These are phyloP conservation scores for Cicer arietinum DNA, from an alignment of 306 rosid genomes.

Conservation along the genomic window DNA sequence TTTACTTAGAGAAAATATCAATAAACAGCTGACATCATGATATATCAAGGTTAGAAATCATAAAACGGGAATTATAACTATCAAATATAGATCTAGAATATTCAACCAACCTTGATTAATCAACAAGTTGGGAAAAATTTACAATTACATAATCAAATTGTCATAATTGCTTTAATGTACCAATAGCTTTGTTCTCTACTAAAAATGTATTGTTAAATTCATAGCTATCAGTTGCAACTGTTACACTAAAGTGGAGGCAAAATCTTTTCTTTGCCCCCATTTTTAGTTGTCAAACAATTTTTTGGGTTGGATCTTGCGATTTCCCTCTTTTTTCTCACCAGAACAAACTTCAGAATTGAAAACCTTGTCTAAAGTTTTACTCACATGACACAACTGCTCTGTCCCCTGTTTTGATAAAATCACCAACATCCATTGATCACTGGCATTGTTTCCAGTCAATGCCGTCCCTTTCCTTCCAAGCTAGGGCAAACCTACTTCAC, in stretches of 20 bases:
- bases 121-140: slow-evolving; percentile 26
- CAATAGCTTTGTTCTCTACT: slow-evolving; percentile 18
- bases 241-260: neutral
- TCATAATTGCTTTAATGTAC: slow-evolving; percentile 14
- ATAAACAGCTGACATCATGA: slow-evolving; percentile 40
- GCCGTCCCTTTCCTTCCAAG: neutral
- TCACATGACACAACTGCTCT: neutral
- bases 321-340: neutral
- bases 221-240: neutral
- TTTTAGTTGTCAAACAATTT: neutral
- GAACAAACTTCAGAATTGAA: neutral
- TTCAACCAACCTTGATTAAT: slow-evolving; percentile 7
- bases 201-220: slow-evolving; percentile 24
- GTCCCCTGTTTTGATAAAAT: neutral
- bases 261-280: neutral
- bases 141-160: slow-evolving; percentile 18
- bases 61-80: slow-evolving; percentile 20
- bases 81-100: slow-evolving; percentile 33
- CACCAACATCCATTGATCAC: neutral
- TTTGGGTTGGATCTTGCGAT: neutral
- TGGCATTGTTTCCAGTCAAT: neutral
- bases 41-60: slow-evolving; percentile 34
- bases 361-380: neutral
- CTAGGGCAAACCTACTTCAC: neutral
- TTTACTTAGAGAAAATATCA: slow-evolving; percentile 17